Conservation (phyloP, 1,139 yeast species). For the Zygosaccharomyces sapae region DNA sequence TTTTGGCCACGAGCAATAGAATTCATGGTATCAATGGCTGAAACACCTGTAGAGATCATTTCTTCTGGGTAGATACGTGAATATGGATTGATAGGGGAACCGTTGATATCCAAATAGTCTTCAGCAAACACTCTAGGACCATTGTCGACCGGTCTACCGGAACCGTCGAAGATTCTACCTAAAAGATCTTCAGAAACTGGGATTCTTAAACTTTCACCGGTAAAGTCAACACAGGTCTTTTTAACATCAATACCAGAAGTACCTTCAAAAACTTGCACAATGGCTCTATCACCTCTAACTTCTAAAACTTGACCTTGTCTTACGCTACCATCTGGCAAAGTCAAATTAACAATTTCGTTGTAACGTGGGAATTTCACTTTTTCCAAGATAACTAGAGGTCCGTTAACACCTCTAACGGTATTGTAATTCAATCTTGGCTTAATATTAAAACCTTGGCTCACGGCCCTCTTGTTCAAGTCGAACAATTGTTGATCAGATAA, state of each 20-base stretch:
- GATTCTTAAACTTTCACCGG: slow-evolving; percentile 88
- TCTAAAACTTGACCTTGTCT: slow-evolving; percentile 98
- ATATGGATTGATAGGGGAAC: slow-evolving; percentile 96
- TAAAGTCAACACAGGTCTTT: slow-evolving; percentile 93
- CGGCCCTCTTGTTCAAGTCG: slow-evolving; percentile 88
- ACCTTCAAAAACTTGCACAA: slow-evolving; percentile 98
- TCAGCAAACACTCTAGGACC: slow-evolving; percentile 99
- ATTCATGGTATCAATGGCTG: slow-evolving; percentile 98
- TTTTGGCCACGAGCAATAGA: slow-evolving; percentile 99
- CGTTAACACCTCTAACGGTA: slow-evolving; percentile 97
- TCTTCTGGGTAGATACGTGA: slow-evolving; percentile 99
- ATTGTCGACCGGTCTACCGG: slow-evolving; percentile 96
- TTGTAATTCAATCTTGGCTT: slow-evolving; percentile 89
- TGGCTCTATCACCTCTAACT: slow-evolving; percentile 94
- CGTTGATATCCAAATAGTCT: slow-evolving; percentile 95
- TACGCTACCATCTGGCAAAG: slow-evolving; percentile 88
- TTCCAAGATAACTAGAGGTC: slow-evolving; percentile 94
- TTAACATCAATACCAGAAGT: slow-evolving; percentile 97
- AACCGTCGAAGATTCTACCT: slow-evolving; percentile 98
- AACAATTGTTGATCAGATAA: slow-evolving; percentile 40
- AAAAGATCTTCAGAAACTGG: slow-evolving; percentile 95
- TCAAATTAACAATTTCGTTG: slow-evolving; percentile 93
- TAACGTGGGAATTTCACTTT: slow-evolving; percentile 94
- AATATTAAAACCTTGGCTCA: slow-evolving; percentile 81
- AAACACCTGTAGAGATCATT: slow-evolving; percentile 98